phyloP scores from a whole-genome alignment of 805 yeast genomes.

The Kodamaea fukazawae region DNA sequence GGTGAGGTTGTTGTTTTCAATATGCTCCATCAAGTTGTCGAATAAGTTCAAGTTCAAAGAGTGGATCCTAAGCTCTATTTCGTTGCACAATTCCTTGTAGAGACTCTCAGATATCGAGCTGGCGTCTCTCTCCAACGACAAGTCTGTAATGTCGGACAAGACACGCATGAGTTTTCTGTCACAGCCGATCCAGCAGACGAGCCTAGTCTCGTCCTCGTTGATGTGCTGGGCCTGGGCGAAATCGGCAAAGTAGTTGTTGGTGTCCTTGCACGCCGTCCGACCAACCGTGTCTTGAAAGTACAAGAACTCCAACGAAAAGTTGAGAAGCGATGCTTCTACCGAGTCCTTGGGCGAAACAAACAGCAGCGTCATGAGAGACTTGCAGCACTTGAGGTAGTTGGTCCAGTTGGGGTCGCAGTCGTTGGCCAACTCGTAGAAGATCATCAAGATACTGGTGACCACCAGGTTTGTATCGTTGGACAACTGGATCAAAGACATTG shows the following conservation, averaged over 20 bases:
- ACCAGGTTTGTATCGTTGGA: conserved; percentile 16
- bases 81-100: conserved; percentile 15
- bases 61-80: conserved; percentile 16
- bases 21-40: conserved; percentile 11
- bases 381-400: conserved; percentile 18
- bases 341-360: conserved; percentile 19
- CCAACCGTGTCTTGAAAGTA: conserved; percentile 28
- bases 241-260: conserved; percentile 18
- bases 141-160: conserved; percentile 31
- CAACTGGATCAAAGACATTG: conserved; percentile 14
- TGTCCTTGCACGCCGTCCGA: conserved; percentile 28
- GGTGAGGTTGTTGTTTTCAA: conserved; percentile 3
- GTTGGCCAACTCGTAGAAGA: conserved; percentile 26
- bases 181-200: conserved; percentile 34
- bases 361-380: conserved; percentile 15
- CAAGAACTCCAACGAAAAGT: conserved; percentile 24
- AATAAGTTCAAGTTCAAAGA: conserved; percentile 14
- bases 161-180: conserved; percentile 21
- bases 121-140: conserved; percentile 25
- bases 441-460: conserved; percentile 21
- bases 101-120: conserved; percentile 13
- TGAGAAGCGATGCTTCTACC: conserved; percentile 19
- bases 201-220: conserved; percentile 11
- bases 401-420: conserved; percentile 24
- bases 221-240: conserved; percentile 7